Percentiles rank a stretch among this genome's conserved stretches.
Conservation (phyloP, 108 stramenopile genomes). For the Fragilaria crotonensis region DNA sequence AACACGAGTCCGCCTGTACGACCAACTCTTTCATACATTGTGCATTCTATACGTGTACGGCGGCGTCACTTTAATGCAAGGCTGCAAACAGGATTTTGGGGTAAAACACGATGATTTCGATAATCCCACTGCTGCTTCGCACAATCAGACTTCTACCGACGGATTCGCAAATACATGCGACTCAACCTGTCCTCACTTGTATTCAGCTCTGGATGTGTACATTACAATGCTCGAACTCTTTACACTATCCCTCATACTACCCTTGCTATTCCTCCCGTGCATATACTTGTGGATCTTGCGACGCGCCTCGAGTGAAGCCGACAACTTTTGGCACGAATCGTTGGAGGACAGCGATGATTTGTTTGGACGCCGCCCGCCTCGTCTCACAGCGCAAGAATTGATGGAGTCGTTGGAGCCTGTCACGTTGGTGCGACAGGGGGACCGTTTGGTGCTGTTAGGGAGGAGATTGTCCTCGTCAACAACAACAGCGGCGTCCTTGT, state of each 20-base stretch:
- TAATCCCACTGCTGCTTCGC: not conserved
- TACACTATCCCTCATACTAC: conserved; percentile 49
- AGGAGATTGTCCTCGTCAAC: no score
- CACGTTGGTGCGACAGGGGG: conserved; percentile 18
- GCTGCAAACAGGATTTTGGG: conserved; percentile 36
- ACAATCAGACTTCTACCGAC: not conserved
- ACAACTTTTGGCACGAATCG: conserved; percentile 40
- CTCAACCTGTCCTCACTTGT: conserved; percentile 49
- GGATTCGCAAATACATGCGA: conserved; percentile 24
- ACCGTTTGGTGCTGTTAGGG: not conserved
- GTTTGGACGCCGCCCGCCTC: conserved; percentile 11
- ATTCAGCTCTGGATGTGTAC: conserved; percentile 31
- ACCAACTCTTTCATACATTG: conserved; percentile 52
- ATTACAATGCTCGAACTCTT: conserved; percentile 45
- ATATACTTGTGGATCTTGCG: conserved; percentile 58
- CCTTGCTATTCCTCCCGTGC: conserved; percentile 58
- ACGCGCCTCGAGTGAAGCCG: conserved; percentile 33
- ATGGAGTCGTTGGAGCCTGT: conserved; percentile 42
- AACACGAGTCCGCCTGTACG: conserved; percentile 42
- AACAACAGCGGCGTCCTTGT: not conserved
- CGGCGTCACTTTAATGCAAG: conserved; percentile 47
- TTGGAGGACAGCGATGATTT: conserved; percentile 6
- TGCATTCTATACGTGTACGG: conserved; percentile 49
- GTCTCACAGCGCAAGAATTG: conserved; percentile 32
- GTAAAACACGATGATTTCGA: not conserved